Conservation (phyloP, 768 basidiomycete genomes). For the Multifurca ochricompacta region DNA sequence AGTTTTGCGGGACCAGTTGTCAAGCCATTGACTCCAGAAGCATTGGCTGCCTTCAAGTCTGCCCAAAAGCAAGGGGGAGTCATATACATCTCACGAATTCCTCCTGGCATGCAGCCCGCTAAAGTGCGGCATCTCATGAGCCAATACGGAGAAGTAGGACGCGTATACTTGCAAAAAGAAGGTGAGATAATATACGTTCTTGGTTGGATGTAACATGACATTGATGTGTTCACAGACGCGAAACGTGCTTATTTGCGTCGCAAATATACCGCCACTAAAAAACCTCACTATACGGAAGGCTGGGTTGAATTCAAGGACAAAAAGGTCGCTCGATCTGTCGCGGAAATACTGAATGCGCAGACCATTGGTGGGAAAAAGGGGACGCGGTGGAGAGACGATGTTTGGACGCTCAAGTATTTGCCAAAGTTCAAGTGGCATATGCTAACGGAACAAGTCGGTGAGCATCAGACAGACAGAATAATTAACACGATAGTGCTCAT, state of each 20-base stretch:
- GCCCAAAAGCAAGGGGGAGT: constrained; percentile 75
- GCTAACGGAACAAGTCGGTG: constrained; percentile 97
- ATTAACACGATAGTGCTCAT: not conserved
- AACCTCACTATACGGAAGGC: constrained; percentile 87
- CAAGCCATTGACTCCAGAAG: constrained; percentile 68
- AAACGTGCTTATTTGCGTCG: constrained; percentile 80
- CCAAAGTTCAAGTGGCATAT: constrained; percentile 98
- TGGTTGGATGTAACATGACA: not conserved
- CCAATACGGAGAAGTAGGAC: constrained; percentile 80
- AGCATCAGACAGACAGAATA: constrained; percentile 28
- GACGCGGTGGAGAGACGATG: constrained; percentile 87
- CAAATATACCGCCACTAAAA: constrained; percentile 78
- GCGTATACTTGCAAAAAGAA: constrained; percentile 91
- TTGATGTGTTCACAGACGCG: constrained; percentile 43
- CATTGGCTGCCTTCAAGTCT: constrained; percentile 64
- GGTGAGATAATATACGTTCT: constrained; percentile 37
- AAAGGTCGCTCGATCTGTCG: constrained; percentile 78
- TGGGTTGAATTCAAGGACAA: constrained; percentile 99
- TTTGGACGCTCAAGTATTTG: constrained; percentile 99
- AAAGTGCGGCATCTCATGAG: constrained; percentile 94
- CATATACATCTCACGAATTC: constrained; percentile 91
- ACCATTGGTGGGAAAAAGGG: constrained; percentile 93
- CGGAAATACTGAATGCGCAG: constrained; percentile 93
- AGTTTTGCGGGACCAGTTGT: constrained; percentile 57
- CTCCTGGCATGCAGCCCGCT: constrained; percentile 94